Evolutionary conservation across 2,329 filamentous ascomycete species (phyloP).

Genomic region (Pseudogymnoascus sp.): DNA sequence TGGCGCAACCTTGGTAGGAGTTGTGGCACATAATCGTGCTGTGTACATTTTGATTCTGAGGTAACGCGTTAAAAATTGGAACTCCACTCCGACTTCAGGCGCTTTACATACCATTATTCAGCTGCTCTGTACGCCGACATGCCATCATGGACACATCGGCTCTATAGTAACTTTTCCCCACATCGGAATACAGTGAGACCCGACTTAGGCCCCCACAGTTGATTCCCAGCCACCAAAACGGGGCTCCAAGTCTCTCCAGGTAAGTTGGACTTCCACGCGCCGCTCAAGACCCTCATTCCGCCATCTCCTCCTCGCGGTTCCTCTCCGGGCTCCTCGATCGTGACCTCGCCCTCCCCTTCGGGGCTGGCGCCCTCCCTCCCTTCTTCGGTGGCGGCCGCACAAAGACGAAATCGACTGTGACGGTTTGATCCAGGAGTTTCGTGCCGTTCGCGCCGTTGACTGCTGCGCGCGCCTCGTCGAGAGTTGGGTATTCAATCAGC

Average conservation of each 20-base stretch:
- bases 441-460: slow-evolving; percentile 71
- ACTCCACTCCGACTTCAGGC: background rate
- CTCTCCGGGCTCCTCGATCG: slow-evolving; percentile 27
- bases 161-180: slow-evolving; percentile 8
- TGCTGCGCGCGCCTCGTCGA: slow-evolving; percentile 70
- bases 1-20: background rate
- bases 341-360: slow-evolving; percentile 26
- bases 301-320: slow-evolving; percentile 10
- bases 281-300: background rate
- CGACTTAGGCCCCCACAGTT: background rate
- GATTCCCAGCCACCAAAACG: background rate
- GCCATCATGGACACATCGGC: slow-evolving; percentile 20
- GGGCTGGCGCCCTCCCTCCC: slow-evolving; percentile 25
- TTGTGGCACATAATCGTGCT: background rate
- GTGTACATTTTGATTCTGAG: slow-evolving; percentile 8
- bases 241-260: background rate
- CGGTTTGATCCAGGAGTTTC: slow-evolving; percentile 72
- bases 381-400: slow-evolving; percentile 65
- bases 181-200: background rate
- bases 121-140: slow-evolving; percentile 18
- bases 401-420: slow-evolving; percentile 77
- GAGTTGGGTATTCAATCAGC: slow-evolving; percentile 73
- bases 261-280: background rate
- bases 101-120: slow-evolving; percentile 3
- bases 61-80: background rate